These are phyloP conservation scores for Penstemon davidsonii DNA, from an alignment of 257 asterid species.

Conservation along the genomic window DNA sequence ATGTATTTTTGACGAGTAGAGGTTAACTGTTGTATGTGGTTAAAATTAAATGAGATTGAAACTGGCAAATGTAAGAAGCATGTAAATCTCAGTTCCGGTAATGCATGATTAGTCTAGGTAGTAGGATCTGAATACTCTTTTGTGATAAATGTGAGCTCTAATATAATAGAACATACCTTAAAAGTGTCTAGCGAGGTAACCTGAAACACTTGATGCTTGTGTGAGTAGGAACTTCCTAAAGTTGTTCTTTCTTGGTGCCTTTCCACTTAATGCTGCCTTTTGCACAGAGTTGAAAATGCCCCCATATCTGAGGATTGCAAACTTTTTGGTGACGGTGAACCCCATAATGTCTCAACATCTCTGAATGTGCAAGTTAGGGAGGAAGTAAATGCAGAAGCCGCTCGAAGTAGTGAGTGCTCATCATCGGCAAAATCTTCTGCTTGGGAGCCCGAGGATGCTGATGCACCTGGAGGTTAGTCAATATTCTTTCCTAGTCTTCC, in stretches of 20 bases:
- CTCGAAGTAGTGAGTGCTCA: conserved; percentile 49
- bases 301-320: conserved; percentile 47
- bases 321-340: conserved; percentile 39
- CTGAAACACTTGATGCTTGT: conserved; percentile 14
- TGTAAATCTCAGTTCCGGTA: conserved; percentile 2
- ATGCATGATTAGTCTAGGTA: conserved; percentile 10
- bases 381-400: conserved; percentile 45
- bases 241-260: conserved; percentile 21
- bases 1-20: conserved; percentile 7
- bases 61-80: conserved; percentile 1
- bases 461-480: conserved; percentile 85
- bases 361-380: conserved; percentile 41
- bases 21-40: conserved; percentile 23
- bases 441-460: conserved; percentile 63
- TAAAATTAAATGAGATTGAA: conserved; percentile 19
- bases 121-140: conserved; percentile 13
- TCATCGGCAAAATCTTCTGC: conserved; percentile 44
- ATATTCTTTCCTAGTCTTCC: conserved; percentile 12
- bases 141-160: conserved; percentile 16
- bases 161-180: conserved; percentile 11
- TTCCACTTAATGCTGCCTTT: conserved; percentile 32
- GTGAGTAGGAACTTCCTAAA: conserved; percentile 15
- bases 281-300: conserved; percentile 52
- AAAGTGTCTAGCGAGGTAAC: conserved; percentile 10
- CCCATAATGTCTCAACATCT: conserved; percentile 46